A percentile compares a stretch with the other conserved stretches of the same genome.
Evolutionary conservation across 345 rosid genomes (phyloP).

Genomic region (Balakata baccata): DNA sequence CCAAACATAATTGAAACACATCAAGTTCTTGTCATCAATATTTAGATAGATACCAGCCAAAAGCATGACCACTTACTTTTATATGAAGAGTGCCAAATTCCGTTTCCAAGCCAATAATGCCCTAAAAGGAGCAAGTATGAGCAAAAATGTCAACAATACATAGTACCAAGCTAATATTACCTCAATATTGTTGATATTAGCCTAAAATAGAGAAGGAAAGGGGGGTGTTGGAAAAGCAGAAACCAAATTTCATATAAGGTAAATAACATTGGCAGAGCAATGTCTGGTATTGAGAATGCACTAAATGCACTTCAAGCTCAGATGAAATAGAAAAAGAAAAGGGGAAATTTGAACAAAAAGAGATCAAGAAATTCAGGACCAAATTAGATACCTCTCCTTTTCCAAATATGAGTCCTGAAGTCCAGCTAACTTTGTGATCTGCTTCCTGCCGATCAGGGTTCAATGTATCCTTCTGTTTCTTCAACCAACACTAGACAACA

Average conservation of each 20-base stretch:
- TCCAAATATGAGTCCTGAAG: conserved; percentile 88
- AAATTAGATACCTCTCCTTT: conserved; percentile 74
- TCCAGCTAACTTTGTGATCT: conserved; percentile 64
- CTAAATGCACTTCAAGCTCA: background rate
- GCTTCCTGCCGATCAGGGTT: conserved; percentile 64
- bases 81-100: conserved; percentile 71
- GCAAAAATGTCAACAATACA: conserved; percentile 4
- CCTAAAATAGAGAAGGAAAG: background rate
- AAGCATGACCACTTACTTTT: conserved; percentile 49
- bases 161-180: background rate
- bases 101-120: conserved; percentile 78
- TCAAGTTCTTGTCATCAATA: background rate
- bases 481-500: conserved; percentile 81
- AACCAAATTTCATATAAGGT: too few relatives aligned
- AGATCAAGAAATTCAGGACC: background rate
- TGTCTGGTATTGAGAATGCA: background rate
- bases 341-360: background rate
- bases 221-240: too few relatives aligned
- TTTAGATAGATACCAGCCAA: conserved; percentile 2
- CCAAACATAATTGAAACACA: background rate
- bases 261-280: background rate
- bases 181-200: background rate
- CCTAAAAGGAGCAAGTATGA: conserved; percentile 40
- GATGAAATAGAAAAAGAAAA: background rate
- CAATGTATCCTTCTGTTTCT: conserved; percentile 80